Percentiles rank a stretch among this genome's conserved stretches.
Evolutionary conservation across 176 grass and related monocot genomes (phyloP).

Genomic region (Elymus sibiricus): DNA sequence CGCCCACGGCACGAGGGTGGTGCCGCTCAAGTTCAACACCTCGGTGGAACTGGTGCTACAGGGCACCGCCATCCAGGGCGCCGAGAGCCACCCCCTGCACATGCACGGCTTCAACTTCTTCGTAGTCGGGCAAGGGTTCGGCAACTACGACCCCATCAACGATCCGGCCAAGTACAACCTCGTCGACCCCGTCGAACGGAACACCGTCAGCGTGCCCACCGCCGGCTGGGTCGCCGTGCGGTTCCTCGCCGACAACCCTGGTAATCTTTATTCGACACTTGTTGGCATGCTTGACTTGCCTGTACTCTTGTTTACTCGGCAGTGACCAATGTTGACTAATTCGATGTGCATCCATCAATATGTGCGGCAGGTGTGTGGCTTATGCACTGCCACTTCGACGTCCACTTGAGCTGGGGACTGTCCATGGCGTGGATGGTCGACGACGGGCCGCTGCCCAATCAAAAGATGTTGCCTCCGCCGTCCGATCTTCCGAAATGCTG

Average conservation of each 20-base stretch:
- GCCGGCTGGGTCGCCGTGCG: slow-evolving; percentile 62
- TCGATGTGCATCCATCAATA: neutral
- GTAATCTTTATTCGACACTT: neutral
- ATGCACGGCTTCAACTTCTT: slow-evolving; percentile 73
- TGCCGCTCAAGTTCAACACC: slow-evolving; percentile 53
- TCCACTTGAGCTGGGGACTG: slow-evolving; percentile 73
- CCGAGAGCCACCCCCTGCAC: slow-evolving; percentile 73
- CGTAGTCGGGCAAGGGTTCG: slow-evolving; percentile 53
- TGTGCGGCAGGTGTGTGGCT: slow-evolving; percentile 54
- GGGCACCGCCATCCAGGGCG: slow-evolving; percentile 60
- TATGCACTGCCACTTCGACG: slow-evolving; percentile 76
- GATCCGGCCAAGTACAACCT: slow-evolving; percentile 58
- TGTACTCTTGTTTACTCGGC: neutral
- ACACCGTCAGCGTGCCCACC: slow-evolving; percentile 63
- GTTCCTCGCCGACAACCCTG: slow-evolving; percentile 66
- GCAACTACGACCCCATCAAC: slow-evolving; percentile 51
- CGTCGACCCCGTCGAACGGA: slow-evolving; percentile 51
- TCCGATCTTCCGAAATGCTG: slow-evolving; percentile 66
- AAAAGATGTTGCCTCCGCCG: slow-evolving; percentile 66
- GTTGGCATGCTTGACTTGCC: neutral
- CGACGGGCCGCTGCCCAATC: slow-evolving; percentile 47
- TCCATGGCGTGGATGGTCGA: slow-evolving; percentile 70
- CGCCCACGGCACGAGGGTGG: slow-evolving; percentile 33
- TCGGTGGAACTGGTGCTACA: slow-evolving; percentile 69
- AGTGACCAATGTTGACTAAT: neutral